phyloP scores from a whole-genome alignment of 495 filamentous ascomycete genomes.

The Neurospora cerealis region DNA sequence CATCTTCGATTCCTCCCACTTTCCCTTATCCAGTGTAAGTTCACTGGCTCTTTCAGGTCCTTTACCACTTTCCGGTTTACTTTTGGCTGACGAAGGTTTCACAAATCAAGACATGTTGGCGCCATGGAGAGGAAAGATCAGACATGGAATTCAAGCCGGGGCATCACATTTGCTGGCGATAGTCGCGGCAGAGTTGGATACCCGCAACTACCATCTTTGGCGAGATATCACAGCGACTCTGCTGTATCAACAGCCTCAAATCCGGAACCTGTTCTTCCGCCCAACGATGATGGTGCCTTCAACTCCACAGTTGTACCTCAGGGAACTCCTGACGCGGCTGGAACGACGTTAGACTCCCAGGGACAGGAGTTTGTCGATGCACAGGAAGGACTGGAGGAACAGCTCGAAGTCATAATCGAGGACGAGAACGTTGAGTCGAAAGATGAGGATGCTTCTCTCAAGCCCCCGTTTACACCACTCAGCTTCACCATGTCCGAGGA shows the following conservation, averaged over 20 bases:
- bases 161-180: conserved; percentile 26
- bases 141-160: conserved; percentile 30
- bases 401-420: background rate
- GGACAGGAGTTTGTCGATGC: background rate
- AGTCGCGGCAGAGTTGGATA: conserved; percentile 5
- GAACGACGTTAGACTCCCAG: background rate
- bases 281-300: background rate
- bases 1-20: background rate
- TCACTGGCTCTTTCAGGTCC: background rate
- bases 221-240: conserved; percentile 2
- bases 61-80: background rate
- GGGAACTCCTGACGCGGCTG: background rate
- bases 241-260: background rate
- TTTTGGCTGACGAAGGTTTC: background rate
- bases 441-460: conserved; percentile 5
- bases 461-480: conserved; percentile 25
- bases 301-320: background rate
- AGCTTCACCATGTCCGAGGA: conserved; percentile 37
- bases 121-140: conserved; percentile 7
- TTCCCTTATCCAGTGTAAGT: background rate
- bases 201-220: conserved; percentile 6
- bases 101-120: background rate
- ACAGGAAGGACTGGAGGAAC: background rate
- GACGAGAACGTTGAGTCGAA: background rate
- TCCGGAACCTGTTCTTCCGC: background rate